Conservation (phyloP, 2,329 filamentous ascomycete genomes). For the Aureobasidium zeae region DNA sequence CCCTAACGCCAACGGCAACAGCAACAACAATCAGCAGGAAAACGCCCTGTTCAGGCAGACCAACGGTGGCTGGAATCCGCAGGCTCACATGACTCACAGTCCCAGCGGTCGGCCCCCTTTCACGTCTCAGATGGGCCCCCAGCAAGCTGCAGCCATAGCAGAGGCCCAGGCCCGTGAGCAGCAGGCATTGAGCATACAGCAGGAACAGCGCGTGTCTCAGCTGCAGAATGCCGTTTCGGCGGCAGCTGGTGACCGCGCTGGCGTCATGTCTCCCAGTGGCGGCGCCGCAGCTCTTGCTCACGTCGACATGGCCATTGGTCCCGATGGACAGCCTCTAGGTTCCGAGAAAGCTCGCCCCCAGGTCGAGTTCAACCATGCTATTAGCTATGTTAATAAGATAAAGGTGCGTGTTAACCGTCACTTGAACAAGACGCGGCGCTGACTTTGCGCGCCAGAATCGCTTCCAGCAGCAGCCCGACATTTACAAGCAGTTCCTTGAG, state of each 20-base stretch:
- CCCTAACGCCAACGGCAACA: too few relatives aligned
- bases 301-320: slow-evolving; percentile 48
- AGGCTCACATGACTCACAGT: slow-evolving; percentile 34
- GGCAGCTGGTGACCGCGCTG: slow-evolving; percentile 43
- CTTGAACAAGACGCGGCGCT: background rate
- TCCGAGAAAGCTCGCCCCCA: slow-evolving; percentile 74
- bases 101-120: slow-evolving; percentile 36
- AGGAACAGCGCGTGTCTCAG: slow-evolving; percentile 57
- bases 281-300: slow-evolving; percentile 41
- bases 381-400: slow-evolving; percentile 99
- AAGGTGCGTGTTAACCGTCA: slow-evolving; percentile 54
- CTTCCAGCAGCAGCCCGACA: slow-evolving; percentile 91
- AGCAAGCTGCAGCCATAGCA: slow-evolving; percentile 14
- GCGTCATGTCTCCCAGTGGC: slow-evolving; percentile 38
- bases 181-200: slow-evolving; percentile 34
- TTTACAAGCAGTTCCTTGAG: slow-evolving; percentile 98
- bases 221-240: slow-evolving; percentile 55
- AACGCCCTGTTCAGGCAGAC: slow-evolving; percentile 20
- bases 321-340: slow-evolving; percentile 46
- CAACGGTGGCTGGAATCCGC: slow-evolving; percentile 34
- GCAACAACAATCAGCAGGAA: slow-evolving; percentile 3
- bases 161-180: slow-evolving; percentile 23
- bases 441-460: slow-evolving; percentile 62
- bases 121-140: slow-evolving; percentile 23
- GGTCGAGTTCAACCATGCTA: slow-evolving; percentile 98